Base-by-base conservation (phyloP, 306 rosid species). In the Inga oerstediana region DNA sequence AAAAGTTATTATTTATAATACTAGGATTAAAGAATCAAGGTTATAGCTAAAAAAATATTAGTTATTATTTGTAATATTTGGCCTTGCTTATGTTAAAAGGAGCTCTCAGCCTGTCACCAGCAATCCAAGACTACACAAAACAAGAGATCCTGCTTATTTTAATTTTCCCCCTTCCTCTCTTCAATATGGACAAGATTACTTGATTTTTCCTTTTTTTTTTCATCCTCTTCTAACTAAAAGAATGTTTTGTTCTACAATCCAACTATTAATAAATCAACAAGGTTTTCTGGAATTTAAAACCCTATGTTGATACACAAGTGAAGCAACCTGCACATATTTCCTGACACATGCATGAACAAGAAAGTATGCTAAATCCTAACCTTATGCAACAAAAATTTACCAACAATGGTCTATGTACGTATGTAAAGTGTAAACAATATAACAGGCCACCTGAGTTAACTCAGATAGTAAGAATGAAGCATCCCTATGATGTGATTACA, bases 361-460 rank as follows among this genome's bases (percentile, higher is more conserved):
- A 88, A 87, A 87, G 88, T 86, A 93, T 91, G 78, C 73, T 70
- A 74, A 81, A 81, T 76, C 43, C 75, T 76, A 77, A 84, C 49
- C 62, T 71, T 19, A 39, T 10, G 3, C 4, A 39, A 19, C 48
- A 68, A 15, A 15, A 65, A 14, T 24, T 10, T 64, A 32, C 43
- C 14, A 34, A 32, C 3, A 32, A 32, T 30, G 43, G n/a, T 3
- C 24, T 54, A 20, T 13, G 59, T 15, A 19, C 5, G 7, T 15
- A 12, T 32, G 20, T 27, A 64, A 64, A 64, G 5, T 32, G 41
- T 27, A 30, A 30, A 64, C 39, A 30, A 64, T 8, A n/a, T 7
- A 39, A 49, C 5, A 19, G 62, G 27, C 64, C 64, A 56, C 11
- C 64, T 56, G 64, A 58, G 64, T 22, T 22, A 59, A 59, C 34